Percentiles rank a stretch among this genome's conserved stretches.
Conservation (phyloP, 164 flowering plant species). For the Berberis vulgaris region DNA sequence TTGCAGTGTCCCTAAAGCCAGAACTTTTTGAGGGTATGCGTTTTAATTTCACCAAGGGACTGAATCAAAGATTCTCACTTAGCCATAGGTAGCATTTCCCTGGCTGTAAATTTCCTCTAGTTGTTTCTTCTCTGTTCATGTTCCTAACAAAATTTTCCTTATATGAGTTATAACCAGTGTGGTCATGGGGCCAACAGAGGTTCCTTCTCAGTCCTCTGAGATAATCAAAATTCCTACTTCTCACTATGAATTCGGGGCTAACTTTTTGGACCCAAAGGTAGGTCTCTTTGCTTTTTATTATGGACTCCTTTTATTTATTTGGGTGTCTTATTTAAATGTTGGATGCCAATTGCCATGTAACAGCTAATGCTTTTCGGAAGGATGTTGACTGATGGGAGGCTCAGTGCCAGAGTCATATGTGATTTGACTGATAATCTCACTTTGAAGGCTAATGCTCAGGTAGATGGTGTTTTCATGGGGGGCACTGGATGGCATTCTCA, state of each 20-base stretch:
- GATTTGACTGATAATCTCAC: slow-evolving; percentile 67
- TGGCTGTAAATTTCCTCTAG: not conserved
- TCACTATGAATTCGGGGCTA: slow-evolving; percentile 92
- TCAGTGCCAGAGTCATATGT: slow-evolving; percentile 68
- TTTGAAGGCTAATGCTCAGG: slow-evolving; percentile 83
- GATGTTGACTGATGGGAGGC: slow-evolving; percentile 73
- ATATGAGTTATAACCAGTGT: slow-evolving; percentile 32
- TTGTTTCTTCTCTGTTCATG: not conserved
- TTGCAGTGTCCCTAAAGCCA: slow-evolving; percentile 89
- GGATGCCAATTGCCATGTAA: not conserved
- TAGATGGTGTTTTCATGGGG: slow-evolving; percentile 12
- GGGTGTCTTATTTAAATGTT: not conserved
- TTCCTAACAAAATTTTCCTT: not conserved
- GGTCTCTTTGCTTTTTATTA: not conserved
- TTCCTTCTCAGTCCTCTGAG: slow-evolving; percentile 84
- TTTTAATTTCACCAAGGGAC: slow-evolving; percentile 80
- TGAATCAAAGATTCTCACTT: slow-evolving; percentile 72
- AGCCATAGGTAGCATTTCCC: slow-evolving; percentile 66
- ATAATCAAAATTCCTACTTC: slow-evolving; percentile 81
- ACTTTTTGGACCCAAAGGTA: slow-evolving; percentile 87
- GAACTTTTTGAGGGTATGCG: slow-evolving; percentile 94
- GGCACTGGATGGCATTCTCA: not conserved
- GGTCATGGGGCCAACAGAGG: slow-evolving; percentile 74
- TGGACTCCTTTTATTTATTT: not conserved
- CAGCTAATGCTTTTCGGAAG: slow-evolving; percentile 92